Base-by-base conservation (phyloP, 192 early-diverging fungal genomes). In the Coemansia umbellata region DNA sequence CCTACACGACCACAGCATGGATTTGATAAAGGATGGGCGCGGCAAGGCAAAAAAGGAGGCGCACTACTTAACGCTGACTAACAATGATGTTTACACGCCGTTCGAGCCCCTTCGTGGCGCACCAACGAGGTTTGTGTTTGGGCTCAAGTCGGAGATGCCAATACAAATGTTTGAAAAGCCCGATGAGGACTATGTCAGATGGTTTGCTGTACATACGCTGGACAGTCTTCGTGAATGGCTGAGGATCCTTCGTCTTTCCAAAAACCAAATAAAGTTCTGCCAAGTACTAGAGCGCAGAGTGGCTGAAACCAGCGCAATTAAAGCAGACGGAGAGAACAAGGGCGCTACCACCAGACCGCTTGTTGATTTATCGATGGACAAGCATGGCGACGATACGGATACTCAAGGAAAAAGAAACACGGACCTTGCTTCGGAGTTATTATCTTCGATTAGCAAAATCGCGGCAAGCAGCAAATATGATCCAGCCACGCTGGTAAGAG, bases 41-140 rank as follows among this genome's bases (percentile, higher is more conserved):
- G 52, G 65, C 37, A 58, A 57, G 52, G 31, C 55, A 23, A 58
- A 71, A 49, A 69, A 70, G 51, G 59, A 56, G 10, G 56, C 63
- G 24, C 66, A 69, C 26, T 50, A 74, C 39, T n/a, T 81, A 43
- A 56, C 66, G 2, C 78, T 95, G 40, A 77, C 70, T 14, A 85
- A 80, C 47, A 89, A 83, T 71, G 94, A 94, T 59, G 88, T 94
- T 1, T 96, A 94, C 63, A 89, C 91, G 11, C 69, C 89, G 8
- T 85, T 81, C 15, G 59, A 84, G 33, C 69, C 80, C 2, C 74
- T 82, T 17, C 85, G 83, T 47, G 82, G 85, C 48, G 80, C 85
- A 9, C 91, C 90, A 5, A 91, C 90, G 14, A 55, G 81, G 10
- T 92, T 83, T 81, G 85, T 84, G 31, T 92, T 96, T 81, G 89